Conservation (phyloP, 2,329 filamentous ascomycete species). For the Ceratocystis variospora region DNA sequence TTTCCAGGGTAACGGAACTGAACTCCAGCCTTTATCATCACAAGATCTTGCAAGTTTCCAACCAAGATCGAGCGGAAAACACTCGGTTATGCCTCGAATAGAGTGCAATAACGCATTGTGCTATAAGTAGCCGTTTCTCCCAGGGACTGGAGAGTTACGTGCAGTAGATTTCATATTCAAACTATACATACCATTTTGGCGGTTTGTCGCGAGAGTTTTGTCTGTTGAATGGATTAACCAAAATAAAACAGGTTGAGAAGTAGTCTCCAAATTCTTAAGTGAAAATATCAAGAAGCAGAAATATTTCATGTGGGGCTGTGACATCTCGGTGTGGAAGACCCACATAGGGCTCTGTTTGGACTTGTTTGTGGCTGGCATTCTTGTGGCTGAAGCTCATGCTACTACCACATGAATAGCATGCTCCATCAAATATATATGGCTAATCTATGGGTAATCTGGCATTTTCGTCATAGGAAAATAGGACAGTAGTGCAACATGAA, state of each 20-base stretch:
- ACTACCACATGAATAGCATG: not conserved
- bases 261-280: not conserved
- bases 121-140: conserved; percentile 1
- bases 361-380: not conserved
- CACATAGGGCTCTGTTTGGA: conserved; percentile 6
- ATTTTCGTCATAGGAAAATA: too few relatives aligned
- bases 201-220: conserved; percentile 20
- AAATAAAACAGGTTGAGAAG: not conserved
- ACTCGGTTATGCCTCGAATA: conserved; percentile 10
- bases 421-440: too few relatives aligned
- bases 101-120: conserved; percentile 10
- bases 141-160: conserved; percentile 13
- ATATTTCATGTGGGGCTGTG: not conserved
- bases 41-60: conserved; percentile 12
- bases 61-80: conserved; percentile 17
- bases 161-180: conserved; percentile 2
- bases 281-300: conserved; percentile 9
- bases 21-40: conserved; percentile 20
- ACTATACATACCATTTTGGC: conserved; percentile 32
- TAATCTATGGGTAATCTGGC: too few relatives aligned
- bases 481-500: too few relatives aligned
- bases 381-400: not conserved
- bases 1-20: conserved; percentile 1
- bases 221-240: conserved; percentile 11
- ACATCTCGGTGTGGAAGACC: not conserved